Evolutionary conservation across 2,329 filamentous ascomycete genomes (phyloP).

Genomic region (Lasiodiplodia gonubiensis): DNA sequence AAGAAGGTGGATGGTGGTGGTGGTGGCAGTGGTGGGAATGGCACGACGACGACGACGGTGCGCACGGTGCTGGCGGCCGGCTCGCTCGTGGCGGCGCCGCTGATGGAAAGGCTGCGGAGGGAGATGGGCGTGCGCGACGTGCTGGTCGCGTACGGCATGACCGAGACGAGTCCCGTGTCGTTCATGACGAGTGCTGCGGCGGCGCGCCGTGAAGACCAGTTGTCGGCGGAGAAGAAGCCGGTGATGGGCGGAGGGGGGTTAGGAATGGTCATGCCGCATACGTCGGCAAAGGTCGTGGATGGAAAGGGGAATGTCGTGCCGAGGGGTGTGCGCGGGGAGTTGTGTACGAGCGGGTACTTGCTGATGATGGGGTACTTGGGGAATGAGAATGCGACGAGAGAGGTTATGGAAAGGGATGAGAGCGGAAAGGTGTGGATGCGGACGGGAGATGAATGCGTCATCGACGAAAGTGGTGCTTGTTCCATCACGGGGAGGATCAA

Average conservation of each 20-base stretch:
- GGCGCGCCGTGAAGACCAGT: constrained; percentile 51
- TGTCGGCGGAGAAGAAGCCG: constrained; percentile 61
- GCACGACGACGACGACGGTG: constrained; percentile 56
- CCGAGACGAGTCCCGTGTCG: constrained; percentile 77
- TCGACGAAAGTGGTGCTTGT: constrained; percentile 83
- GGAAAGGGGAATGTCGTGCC: constrained; percentile 69
- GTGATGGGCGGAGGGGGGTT: constrained; percentile 75
- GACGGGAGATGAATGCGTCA: constrained; percentile 87
- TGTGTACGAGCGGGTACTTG: constrained; percentile 82
- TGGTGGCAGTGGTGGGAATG: too few species aligned
- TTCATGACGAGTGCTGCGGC: constrained; percentile 85
- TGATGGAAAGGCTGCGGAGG: constrained; percentile 78
- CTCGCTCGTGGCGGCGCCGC: constrained; percentile 75
- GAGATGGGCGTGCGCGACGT: constrained; percentile 78
- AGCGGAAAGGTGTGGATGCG: constrained; percentile 78
- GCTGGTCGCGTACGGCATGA: constrained; percentile 97
- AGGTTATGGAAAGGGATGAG: constrained; percentile 66
- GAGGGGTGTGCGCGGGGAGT: constrained; percentile 73
- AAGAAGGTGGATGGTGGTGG: too few species aligned
- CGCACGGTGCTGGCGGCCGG: constrained; percentile 90
- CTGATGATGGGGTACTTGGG: constrained; percentile 91
- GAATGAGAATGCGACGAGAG: constrained; percentile 70
- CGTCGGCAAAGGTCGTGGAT: constrained; percentile 77
- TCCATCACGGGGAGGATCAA: constrained; percentile 91
- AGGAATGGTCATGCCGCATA: constrained; percentile 81